Evolutionary conservation across 345 rosid genomes (phyloP).

Genomic region (Combretum micranthum): DNA sequence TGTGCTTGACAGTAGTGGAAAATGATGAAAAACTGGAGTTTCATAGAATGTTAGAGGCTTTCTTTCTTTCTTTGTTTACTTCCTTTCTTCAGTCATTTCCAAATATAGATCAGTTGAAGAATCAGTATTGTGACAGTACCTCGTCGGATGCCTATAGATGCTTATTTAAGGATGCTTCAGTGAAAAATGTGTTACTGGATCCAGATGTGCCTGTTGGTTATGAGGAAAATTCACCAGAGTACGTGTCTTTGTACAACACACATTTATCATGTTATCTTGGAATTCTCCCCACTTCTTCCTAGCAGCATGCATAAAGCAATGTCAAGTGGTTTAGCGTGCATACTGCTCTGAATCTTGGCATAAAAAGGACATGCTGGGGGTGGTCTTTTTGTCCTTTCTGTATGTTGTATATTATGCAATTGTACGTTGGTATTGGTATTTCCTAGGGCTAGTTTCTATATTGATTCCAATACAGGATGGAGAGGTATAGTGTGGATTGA

Average conservation of each 20-base stretch:
- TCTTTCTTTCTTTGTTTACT: no score
- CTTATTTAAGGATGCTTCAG: constrained; percentile 29
- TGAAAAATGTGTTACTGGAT: constrained; percentile 61
- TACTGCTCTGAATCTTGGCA: no score
- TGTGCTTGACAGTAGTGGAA: no score
- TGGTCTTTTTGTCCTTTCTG: background rate
- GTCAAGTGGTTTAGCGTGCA: no score
- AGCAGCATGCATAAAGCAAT: no score
- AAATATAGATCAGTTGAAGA: constrained; percentile 60
- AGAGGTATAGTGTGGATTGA: constrained; percentile 40
- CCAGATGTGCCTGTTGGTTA: constrained; percentile 78
- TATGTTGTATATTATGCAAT: constrained; percentile 13
- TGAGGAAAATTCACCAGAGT: constrained; percentile 73
- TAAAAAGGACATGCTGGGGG: background rate
- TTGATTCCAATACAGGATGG: constrained; percentile 60
- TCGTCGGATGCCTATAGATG: constrained; percentile 37
- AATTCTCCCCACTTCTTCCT: background rate
- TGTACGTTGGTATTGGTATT: no score
- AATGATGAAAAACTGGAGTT: no score
- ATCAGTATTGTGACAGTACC: constrained; percentile 46
- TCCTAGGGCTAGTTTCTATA: no score
- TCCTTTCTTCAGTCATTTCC: constrained; percentile 53
- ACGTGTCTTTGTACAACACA: constrained; percentile 17
- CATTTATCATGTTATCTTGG: background rate
- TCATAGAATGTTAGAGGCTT: no score